Evolutionary conservation across 805 yeast genomes (phyloP).

Genomic region (Candida hungchunana): DNA sequence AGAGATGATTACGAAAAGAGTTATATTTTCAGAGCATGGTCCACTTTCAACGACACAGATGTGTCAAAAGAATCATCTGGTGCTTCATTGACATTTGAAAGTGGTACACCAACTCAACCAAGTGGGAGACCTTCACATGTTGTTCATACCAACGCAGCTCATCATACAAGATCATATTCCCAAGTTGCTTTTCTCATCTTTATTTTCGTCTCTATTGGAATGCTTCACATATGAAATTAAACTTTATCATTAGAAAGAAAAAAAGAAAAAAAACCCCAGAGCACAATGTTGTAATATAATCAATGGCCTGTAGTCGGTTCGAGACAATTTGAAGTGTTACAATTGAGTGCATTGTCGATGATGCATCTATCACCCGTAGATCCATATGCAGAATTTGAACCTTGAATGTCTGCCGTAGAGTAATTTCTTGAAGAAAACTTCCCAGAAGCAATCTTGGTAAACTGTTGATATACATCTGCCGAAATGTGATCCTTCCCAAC

Average conservation of each 20-base stretch:
- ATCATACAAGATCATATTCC: too few species aligned
- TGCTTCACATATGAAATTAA: too few species aligned
- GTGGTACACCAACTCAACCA: too few species aligned
- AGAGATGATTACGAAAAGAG: constrained; percentile 29
- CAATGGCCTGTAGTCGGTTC: constrained; percentile 7
- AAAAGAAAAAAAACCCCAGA: not conserved
- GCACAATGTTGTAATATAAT: not conserved
- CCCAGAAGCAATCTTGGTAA: constrained; percentile 32
- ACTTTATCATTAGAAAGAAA: too few species aligned
- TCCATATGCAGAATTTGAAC: constrained; percentile 30
- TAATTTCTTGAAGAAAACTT: constrained; percentile 23
- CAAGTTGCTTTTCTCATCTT: too few species aligned
- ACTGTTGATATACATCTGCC: constrained; percentile 30
- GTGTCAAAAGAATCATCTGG: constrained; percentile 9
- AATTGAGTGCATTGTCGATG: constrained; percentile 49
- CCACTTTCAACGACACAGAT: constrained; percentile 13
- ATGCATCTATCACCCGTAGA: constrained; percentile 37
- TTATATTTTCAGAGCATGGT: constrained; percentile 23
- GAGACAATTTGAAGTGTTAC: constrained; percentile 44
- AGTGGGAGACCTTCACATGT: too few species aligned
- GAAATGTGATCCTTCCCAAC: constrained; percentile 28
- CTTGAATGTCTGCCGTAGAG: constrained; percentile 13
- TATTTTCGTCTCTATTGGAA: too few species aligned
- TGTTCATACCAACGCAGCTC: too few species aligned
- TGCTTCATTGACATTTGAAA: constrained; percentile 5